Percentiles rank a stretch among this genome's conserved stretches.
These are phyloP conservation scores for Candida germanica DNA, from an alignment of 805 yeast genomes.

Conservation along the genomic window DNA sequence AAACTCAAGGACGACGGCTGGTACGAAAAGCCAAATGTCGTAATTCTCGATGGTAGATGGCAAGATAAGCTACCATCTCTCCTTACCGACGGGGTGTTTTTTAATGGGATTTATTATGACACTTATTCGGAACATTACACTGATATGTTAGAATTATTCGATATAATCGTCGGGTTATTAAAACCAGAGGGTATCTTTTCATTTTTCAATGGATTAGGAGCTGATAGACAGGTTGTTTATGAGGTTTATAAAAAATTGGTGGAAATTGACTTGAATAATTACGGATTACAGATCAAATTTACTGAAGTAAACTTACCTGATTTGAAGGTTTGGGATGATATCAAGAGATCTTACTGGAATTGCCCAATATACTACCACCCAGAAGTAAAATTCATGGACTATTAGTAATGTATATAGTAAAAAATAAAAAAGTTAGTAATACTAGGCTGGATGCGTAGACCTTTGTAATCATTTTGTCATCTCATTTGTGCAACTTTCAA, in stretches of 20 bases:
- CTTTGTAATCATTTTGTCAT: neutral
- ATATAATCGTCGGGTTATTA: conserved; percentile 73
- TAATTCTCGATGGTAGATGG: conserved; percentile 86
- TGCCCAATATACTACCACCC: conserved; percentile 70
- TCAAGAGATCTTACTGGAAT: conserved; percentile 64
- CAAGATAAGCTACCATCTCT: conserved; percentile 73
- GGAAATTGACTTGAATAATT: conserved; percentile 71
- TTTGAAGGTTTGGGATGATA: conserved; percentile 56
- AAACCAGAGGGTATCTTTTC: conserved; percentile 84
- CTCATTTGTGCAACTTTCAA: too few relatives aligned
- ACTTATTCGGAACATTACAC: conserved; percentile 89
- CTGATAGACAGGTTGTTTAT: conserved; percentile 41
- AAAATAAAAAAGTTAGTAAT: too few relatives aligned
- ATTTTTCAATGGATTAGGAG: conserved; percentile 78
- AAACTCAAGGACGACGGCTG: conserved; percentile 76
- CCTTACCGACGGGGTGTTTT: conserved; percentile 58
- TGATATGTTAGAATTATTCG: conserved; percentile 85
- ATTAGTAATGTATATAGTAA: neutral
- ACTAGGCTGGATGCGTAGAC: too few relatives aligned
- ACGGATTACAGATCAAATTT: conserved; percentile 70
- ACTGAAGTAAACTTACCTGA: conserved; percentile 47
- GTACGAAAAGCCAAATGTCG: conserved; percentile 71
- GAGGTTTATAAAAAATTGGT: conserved; percentile 83
- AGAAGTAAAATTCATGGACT: conserved; percentile 46
- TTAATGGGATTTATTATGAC: conserved; percentile 91